phyloP scores from a whole-genome alignment of 2,329 filamentous ascomycete species.

The Penicillium brevicompactum region DNA sequence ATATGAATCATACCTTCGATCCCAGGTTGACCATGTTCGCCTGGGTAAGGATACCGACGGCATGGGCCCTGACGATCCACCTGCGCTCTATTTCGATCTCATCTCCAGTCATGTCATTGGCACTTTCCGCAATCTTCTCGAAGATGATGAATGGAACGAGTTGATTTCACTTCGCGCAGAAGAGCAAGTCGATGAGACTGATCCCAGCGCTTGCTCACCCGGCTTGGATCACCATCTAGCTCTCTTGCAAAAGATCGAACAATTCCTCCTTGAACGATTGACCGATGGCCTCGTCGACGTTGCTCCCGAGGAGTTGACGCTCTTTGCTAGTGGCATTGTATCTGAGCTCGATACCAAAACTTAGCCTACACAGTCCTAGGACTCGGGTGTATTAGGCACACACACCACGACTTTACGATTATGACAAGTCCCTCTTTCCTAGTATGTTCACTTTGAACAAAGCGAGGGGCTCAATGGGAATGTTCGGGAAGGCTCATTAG shows the following conservation, averaged over 20 bases:
- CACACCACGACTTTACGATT: constrained; percentile 25
- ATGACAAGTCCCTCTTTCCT: constrained; percentile 14
- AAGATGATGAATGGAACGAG: constrained; percentile 38
- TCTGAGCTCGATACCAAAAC: constrained; percentile 33
- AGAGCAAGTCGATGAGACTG: constrained; percentile 14
- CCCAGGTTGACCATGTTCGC: constrained; percentile 37
- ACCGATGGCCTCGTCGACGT: constrained; percentile 32
- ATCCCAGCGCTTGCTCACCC: constrained; percentile 8
- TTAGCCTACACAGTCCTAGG: constrained; percentile 11
- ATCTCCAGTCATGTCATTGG: constrained; percentile 43
- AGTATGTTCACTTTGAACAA: not conserved
- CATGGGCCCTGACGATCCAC: constrained; percentile 33
- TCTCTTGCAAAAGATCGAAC: constrained; percentile 38
- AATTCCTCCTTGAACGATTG: constrained; percentile 38
- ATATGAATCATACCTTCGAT: constrained; percentile 37
- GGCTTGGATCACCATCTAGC: constrained; percentile 15
- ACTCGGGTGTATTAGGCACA: not conserved
- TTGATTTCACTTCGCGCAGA: constrained; percentile 32
- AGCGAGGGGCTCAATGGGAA: constrained; percentile 11
- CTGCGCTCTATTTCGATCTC: constrained; percentile 39
- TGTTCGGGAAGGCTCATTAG: constrained; percentile 9
- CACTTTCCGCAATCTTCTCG: constrained; percentile 43
- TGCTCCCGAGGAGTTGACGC: constrained; percentile 40
- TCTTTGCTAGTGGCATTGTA: constrained; percentile 42
- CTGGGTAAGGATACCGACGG: constrained; percentile 35